A percentile compares a stretch with the other conserved stretches of the same genome.
phyloP scores from a whole-genome alignment of 2,329 filamentous ascomycete genomes.

The Neophaeococcomyces mojaviensis region DNA sequence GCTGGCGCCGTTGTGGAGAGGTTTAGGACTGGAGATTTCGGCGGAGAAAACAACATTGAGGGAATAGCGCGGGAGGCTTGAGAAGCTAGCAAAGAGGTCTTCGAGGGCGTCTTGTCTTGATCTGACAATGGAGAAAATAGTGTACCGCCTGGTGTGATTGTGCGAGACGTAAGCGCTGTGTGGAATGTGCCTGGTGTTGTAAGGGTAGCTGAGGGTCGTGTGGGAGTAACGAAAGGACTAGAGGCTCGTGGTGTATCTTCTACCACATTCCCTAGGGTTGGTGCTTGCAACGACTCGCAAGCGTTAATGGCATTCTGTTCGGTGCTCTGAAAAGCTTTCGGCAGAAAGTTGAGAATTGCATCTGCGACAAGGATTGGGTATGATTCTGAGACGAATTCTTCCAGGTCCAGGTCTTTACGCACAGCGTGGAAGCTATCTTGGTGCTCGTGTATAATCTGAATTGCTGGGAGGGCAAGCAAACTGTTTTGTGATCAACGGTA shows the following conservation, averaged over 20 bases:
- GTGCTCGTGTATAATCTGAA: slow-evolving; percentile 6
- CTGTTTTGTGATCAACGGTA: too few relatives aligned
- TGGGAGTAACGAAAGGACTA: not conserved
- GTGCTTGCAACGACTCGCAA: not conserved
- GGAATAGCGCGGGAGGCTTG: not conserved
- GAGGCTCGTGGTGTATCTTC: not conserved
- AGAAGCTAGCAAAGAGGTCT: not conserved
- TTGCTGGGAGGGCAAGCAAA: not conserved
- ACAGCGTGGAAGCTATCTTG: not conserved
- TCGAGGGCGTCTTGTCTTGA: not conserved
- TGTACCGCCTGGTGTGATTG: not conserved
- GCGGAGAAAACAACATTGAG: slow-evolving; percentile 1
- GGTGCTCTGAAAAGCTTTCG: not conserved
- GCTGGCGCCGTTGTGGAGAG: too few relatives aligned
- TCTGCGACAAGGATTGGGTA: slow-evolving; percentile 4
- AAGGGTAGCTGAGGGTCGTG: not conserved
- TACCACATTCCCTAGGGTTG: too few relatives aligned
- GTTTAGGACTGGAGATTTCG: not conserved
- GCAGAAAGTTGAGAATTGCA: slow-evolving; percentile 6
- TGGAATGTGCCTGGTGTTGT: not conserved
- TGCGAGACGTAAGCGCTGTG: not conserved
- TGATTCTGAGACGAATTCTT: slow-evolving; percentile 4
- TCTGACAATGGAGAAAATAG: not conserved
- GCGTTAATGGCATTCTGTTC: not conserved
- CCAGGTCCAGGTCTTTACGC: not conserved